These are phyloP conservation scores for Fraxinus paxiana DNA, from an alignment of 305 asterid genomes.

Conservation along the genomic window DNA sequence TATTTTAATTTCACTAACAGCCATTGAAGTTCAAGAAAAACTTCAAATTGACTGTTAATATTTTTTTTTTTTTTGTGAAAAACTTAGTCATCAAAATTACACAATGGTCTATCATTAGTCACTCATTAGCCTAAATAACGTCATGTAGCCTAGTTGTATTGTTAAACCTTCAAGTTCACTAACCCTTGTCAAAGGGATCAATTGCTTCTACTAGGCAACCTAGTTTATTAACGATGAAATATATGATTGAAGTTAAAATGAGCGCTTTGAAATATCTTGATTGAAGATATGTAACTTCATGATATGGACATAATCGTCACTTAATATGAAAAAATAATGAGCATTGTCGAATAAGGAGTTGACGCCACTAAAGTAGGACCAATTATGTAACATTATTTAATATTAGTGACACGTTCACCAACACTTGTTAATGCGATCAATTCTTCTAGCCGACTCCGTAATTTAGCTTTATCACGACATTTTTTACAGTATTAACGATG, in stretches of 20 bases:
- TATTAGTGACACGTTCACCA: neutral
- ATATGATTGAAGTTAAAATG: neutral
- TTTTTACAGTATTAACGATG: neutral
- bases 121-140: neutral
- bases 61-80: neutral
- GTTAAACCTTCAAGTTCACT: neutral
- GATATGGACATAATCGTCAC: neutral
- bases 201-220: neutral
- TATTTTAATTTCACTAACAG: neutral
- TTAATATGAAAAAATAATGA: neutral
- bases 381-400: neutral
- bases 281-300: neutral
- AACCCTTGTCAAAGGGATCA: neutral
- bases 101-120: neutral
- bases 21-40: neutral
- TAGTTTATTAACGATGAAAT: neutral
- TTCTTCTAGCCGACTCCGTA: neutral
- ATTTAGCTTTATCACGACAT: neutral
- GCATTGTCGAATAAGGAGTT: neutral
- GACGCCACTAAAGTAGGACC: neutral
- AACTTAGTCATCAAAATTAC: neutral
- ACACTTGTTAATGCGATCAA: neutral
- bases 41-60: neutral
- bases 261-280: neutral
- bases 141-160: neutral